Evolutionary conservation across 1,284 basidiomycete species (phyloP), one percentile per base, ranked within the genome.

Genomic region (Apiotrichum gracile): DNA sequence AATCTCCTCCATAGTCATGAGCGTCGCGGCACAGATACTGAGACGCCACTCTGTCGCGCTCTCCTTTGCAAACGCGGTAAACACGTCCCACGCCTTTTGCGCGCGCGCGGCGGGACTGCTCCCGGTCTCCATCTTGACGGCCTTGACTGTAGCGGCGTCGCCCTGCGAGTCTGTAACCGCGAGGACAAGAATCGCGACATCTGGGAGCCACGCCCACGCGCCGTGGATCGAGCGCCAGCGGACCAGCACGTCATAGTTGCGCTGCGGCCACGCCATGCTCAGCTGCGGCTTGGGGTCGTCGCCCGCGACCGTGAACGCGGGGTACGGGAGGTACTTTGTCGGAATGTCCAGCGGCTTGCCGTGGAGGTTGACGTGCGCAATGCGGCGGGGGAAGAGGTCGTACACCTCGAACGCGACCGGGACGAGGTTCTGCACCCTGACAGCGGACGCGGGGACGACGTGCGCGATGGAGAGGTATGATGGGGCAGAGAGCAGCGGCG

Each of bases 41-140:
- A 70, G 31, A 27, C 61, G 55, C 58, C 61, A 70, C 44, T 69
- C 62, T 1, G 60, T 55, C 2, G 58, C 60, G 38, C 75, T 77
- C 6, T 74, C 73, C 19, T 76, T 72, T 16, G 81, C 82, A 65
- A 82, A 84, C 27, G 70, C 64, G 42, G 64, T 65, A 56, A 82
- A 56, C 1, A 76, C 75, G 40, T 68, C 67, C 57, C 62, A 65
- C 3, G 51, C 45, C 7, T 37, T 35, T 5, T 49, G 43, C 10
- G 55, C 50, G 24, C 46, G 45, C n/a, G 34, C 25, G 9, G 45
- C 44, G 16, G 14, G 46, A 12, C 6, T 38, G 44, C 33, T 37
- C 2, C 33, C 44, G 3, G 33, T 35, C 2, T 57, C 52, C 21
- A 55, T 27, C 22, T 39, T 38, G 22, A 55, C 9, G 6, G 53